Conservation (phyloP, 2,329 filamentous ascomycete genomes). For the Hypoxylon sp. region DNA sequence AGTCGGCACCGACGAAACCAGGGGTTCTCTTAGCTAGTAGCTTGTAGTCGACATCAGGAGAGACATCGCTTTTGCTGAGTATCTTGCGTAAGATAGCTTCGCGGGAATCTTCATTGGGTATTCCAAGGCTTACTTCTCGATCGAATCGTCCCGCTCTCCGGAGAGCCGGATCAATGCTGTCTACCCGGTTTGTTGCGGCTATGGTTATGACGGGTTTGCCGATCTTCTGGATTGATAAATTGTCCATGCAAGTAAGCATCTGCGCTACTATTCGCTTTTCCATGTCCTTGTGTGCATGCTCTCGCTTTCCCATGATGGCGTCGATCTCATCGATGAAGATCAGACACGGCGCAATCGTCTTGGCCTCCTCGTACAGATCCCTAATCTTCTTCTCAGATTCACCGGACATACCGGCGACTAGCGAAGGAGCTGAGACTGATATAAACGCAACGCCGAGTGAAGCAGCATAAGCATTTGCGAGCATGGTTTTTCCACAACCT, state of each 20-base stretch:
- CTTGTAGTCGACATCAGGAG: slow-evolving; percentile 79
- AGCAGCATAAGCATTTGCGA: slow-evolving; percentile 84
- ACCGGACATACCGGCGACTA: slow-evolving; percentile 89
- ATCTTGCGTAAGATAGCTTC: slow-evolving; percentile 83
- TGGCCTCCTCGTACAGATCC: slow-evolving; percentile 90
- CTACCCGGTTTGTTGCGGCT: slow-evolving; percentile 90
- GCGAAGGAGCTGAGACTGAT: slow-evolving; percentile 83
- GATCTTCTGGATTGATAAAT: slow-evolving; percentile 78
- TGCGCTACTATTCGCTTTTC: slow-evolving; percentile 89
- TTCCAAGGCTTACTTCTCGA: slow-evolving; percentile 86
- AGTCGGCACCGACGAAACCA: slow-evolving; percentile 92
- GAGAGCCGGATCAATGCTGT: slow-evolving; percentile 85
- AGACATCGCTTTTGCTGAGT: slow-evolving; percentile 74
- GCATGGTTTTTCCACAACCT: slow-evolving; percentile 88
- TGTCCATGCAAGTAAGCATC: slow-evolving; percentile 88
- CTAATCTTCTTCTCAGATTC: slow-evolving; percentile 90
- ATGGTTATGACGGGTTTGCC: slow-evolving; percentile 87
- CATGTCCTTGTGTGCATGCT: slow-evolving; percentile 88
- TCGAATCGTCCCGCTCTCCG: slow-evolving; percentile 83
- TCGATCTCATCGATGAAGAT: slow-evolving; percentile 96
- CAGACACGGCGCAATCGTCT: slow-evolving; percentile 86
- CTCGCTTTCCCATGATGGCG: slow-evolving; percentile 87
- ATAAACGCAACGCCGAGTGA: slow-evolving; percentile 83
- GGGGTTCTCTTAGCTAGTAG: slow-evolving; percentile 86
- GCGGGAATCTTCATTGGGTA: slow-evolving; percentile 84